phyloP scores from a whole-genome alignment of 345 rosid genomes.

The Salix viminalis region DNA sequence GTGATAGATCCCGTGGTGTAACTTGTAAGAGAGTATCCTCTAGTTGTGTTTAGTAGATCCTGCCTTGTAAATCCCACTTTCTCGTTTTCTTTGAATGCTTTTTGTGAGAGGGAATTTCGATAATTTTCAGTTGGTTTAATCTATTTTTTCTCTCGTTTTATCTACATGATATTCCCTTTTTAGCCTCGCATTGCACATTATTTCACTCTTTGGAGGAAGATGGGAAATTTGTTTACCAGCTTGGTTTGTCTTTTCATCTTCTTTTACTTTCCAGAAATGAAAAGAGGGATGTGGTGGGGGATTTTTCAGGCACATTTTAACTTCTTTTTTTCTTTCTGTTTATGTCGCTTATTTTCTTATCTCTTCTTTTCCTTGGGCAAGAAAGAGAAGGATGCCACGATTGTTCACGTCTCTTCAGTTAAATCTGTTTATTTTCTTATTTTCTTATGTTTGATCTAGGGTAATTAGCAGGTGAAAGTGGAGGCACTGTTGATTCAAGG shows the following conservation, averaged over 20 bases:
- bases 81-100: neutral
- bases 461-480: slow-evolving; percentile 63
- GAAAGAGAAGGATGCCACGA: neutral
- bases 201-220: neutral
- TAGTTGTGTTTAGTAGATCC: slow-evolving; percentile 23
- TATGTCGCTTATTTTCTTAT: too few relatives aligned
- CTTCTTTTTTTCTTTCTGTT: neutral
- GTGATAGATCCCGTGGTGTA: neutral
- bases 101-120: neutral
- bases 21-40: slow-evolving; percentile 4
- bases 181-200: neutral
- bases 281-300: neutral
- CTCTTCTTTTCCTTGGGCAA: neutral
- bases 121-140: neutral
- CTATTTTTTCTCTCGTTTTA: neutral
- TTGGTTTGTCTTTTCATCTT: neutral
- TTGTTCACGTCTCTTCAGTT: neutral
- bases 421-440: neutral
- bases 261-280: slow-evolving; percentile 8
- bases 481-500: slow-evolving; percentile 89
- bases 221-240: neutral
- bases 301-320: neutral
- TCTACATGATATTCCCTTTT: neutral
- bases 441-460: neutral
- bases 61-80: neutral